Conservation (phyloP, 768 basidiomycete species). For the Melanogaster broomeanus region DNA sequence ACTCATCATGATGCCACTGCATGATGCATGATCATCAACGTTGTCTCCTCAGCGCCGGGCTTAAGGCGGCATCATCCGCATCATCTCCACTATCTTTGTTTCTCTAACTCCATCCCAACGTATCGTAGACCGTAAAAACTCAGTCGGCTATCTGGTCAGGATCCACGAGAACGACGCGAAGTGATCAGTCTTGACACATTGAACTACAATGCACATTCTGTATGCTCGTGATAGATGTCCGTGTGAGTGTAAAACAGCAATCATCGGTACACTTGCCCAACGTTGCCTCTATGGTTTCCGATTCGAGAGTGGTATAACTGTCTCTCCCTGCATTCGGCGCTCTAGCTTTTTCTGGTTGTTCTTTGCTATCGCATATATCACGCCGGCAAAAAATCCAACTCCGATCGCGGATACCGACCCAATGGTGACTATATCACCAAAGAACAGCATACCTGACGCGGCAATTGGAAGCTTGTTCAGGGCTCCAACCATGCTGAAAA, state of each 20-base stretch:
- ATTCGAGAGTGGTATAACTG: constrained; percentile 63
- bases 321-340: constrained; percentile 47
- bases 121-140: neutral
- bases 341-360: constrained; percentile 87
- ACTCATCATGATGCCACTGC: neutral
- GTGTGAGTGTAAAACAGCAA: neutral
- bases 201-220: neutral
- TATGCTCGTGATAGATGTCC: constrained; percentile 3
- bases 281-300: constrained; percentile 41
- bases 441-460: constrained; percentile 98
- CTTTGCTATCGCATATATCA: constrained; percentile 93
- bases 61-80: constrained; percentile 35
- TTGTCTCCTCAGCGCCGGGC: constrained; percentile 22
- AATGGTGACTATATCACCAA: constrained; percentile 85
- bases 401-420: constrained; percentile 88
- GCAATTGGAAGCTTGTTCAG: constrained; percentile 98
- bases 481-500: constrained; percentile 88
- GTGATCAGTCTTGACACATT: neutral
- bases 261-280: constrained; percentile 1
- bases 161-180: neutral
- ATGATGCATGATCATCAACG: neutral
- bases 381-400: constrained; percentile 88
- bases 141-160: neutral
- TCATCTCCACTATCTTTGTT: constrained; percentile 23
- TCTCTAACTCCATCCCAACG: constrained; percentile 13